Evolutionary conservation across 352 stramenopile genomes (phyloP).

Genomic region (Aphanomyces cochlioides): DNA sequence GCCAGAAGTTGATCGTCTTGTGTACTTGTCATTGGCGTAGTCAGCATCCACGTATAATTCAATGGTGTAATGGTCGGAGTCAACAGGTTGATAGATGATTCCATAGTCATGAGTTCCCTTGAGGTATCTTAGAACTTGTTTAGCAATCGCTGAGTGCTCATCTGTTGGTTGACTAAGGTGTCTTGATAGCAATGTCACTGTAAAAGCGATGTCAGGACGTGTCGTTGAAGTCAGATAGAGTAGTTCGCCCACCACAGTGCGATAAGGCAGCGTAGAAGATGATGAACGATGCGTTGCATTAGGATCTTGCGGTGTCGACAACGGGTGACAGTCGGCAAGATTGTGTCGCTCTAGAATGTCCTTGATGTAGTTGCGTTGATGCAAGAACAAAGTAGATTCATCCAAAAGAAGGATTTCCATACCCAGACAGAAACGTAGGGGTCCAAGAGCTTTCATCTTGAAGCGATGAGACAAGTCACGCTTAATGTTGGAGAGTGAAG

Average conservation of each 20-base stretch:
- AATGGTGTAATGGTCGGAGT: too few relatives aligned
- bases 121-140: too few relatives aligned
- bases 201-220: neutral
- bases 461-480: too few relatives aligned
- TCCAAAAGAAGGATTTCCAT: neutral
- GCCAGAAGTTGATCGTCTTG: too few relatives aligned
- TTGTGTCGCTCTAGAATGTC: neutral
- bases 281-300: neutral
- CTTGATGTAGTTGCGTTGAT: neutral
- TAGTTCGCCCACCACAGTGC: slow-evolving; percentile 21
- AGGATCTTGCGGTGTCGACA: neutral
- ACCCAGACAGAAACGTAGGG: neutral
- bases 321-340: neutral
- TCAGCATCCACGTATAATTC: too few relatives aligned
- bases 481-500: too few relatives aligned
- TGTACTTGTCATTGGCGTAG: too few relatives aligned
- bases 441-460: neutral
- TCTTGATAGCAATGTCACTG: neutral
- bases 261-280: slow-evolving; percentile 10
- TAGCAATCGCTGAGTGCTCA: neutral
- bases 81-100: too few relatives aligned
- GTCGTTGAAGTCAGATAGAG: slow-evolving; percentile 13
- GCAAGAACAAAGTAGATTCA: neutral
- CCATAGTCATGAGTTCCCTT: too few relatives aligned
- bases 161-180: neutral